Evolutionary conservation across 2,329 filamentous ascomycete species (phyloP), one percentile per base, ranked within the genome.

Genomic region (Neophaeococcomyces mojaviensis): DNA sequence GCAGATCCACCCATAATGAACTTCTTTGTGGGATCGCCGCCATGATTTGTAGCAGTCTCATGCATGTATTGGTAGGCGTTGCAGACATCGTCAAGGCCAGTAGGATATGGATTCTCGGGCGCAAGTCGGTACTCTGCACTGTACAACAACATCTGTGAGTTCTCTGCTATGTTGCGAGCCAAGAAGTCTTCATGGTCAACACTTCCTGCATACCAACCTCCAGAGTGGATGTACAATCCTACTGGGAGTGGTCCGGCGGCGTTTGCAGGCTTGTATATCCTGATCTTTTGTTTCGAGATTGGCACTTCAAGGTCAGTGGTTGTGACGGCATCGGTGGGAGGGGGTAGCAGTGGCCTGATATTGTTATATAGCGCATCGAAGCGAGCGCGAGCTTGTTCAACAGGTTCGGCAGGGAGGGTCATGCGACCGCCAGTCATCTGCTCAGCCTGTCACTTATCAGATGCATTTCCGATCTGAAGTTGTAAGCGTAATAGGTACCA

Each of bases 131-230:
- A 66, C 22, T 65, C 64, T 5, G 64, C 57, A 33, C 53, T 61
- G 47, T 61, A 63, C 7, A 63, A 57, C 49, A 59, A 48, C 1
- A 54, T 47, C 20, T 50, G 54, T 15, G 55, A 48, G 40, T 55
- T 54, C 46, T 62, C 61, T 18, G 61, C 58, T 18, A 64, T 35
- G 13, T 65, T 47, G 19, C 62, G 53, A 34, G 62, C 52, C 5
- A 63, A 61, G 28, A 66, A 63, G 46, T 67, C 62, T 40, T 65
- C 67, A 36, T 68, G 63, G 36, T 68, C 60, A 7, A 65, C 60
- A n/a, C 55, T 56, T 12, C 64, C 64, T 20, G 67, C 58, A 1
- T 63, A 65, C 50, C 64, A 68, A 1, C 64, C 63, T 7, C 63
- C 64, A 8, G 64, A 61, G 44, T 68, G 65, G 45, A 67, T 61